These are phyloP conservation scores for Paraglomus occultum DNA, from an alignment of 192 early-diverging fungal genomes.

Conservation along the genomic window DNA sequence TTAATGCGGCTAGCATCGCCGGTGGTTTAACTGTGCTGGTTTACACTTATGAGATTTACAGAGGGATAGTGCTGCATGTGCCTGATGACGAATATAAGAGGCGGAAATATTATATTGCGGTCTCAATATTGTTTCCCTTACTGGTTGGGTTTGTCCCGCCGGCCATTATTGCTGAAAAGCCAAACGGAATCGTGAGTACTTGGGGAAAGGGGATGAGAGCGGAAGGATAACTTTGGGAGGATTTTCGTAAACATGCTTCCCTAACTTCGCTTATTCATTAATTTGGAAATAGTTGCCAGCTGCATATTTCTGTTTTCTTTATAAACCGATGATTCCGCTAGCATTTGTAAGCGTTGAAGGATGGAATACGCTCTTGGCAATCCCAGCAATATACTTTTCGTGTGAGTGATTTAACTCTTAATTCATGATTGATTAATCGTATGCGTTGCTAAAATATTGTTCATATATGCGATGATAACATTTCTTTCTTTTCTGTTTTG, in stretches of 20 bases:
- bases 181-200: conserved; percentile 21
- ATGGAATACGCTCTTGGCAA: conserved; percentile 23
- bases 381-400: conserved; percentile 26
- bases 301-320: conserved; percentile 19
- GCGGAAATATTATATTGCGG: conserved; percentile 18
- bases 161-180: conserved; percentile 14
- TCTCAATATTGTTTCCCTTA: conserved; percentile 4
- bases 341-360: conserved; percentile 22
- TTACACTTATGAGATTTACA: conserved; percentile 22
- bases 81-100: conserved; percentile 11
- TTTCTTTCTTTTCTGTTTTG: no score
- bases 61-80: background rate
- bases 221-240: background rate
- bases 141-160: conserved; percentile 19
- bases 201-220: background rate
- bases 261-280: background rate
- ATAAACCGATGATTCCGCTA: conserved; percentile 13
- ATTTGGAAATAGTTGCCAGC: conserved; percentile 5
- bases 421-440: background rate
- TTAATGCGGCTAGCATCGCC: conserved; percentile 16
- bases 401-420: background rate
- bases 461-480: no score
- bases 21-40: background rate
- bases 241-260: background rate
- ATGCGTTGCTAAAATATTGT: no score